Evolutionary conservation across 1,284 basidiomycete species (phyloP), one percentile per base, ranked within the genome.

Genomic region (Austropuccinia psidii): DNA sequence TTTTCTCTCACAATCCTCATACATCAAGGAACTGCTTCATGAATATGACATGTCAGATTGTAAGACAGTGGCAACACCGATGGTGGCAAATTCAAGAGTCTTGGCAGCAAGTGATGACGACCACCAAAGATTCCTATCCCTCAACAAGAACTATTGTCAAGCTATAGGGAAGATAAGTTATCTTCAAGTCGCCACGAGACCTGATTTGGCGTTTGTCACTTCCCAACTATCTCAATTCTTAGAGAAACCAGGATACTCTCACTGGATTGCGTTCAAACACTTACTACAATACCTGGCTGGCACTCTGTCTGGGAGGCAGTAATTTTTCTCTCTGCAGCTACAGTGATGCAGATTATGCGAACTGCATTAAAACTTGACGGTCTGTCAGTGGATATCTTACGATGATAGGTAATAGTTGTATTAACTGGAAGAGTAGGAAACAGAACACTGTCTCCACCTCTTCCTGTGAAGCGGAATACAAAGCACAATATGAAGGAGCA

Each of bases 221-320:
- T 57, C 52, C 5, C 45, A 52, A 19, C 65, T 68, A 2, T 55
- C 47, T 41, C 65, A 55, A 54, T 39, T 39, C 35, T 27, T 55
- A 2, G 55, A 58, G 24, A 5, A 15, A 37, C 55, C 55, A 3
- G 57, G 57, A 1, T 24, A 4, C 4, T 4, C n/a, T 6, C 57
- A 60, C 57, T 60, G 57, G 57, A 41, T 39, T 4, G 35, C 57
- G 3, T 33, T 41, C 33, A 21, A 5, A 3, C 57, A 60, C n/a
- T 39, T 60, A 6, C 21, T 60, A 9, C 43, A n/a, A 11, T 45
- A 45, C 43, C 43, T 45, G 43, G 11, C 43, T n/a, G 43, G 43
- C n/a, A 45, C 43, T n/a, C n/a, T n/a, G n/a, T n/a, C n/a, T n/a
- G n/a, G n/a, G n/a, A n/a, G n/a, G n/a, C n/a, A n/a, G n/a, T n/a